These are phyloP conservation scores for Selaginella moellendorffii DNA, from an alignment of 75 land plant genomes.

Conservation along the genomic window DNA sequence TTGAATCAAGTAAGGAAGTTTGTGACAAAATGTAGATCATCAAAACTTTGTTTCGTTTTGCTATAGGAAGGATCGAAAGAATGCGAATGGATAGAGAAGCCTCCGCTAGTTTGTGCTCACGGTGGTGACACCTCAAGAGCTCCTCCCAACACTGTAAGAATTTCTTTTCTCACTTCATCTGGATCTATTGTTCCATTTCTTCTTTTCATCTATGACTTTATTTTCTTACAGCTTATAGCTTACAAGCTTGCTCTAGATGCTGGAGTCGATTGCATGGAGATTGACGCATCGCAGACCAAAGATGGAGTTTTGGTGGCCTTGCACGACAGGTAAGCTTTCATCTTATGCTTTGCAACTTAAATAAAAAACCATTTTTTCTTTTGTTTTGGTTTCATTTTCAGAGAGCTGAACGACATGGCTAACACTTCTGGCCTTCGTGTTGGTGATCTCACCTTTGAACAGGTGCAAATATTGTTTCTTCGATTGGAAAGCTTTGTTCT, in stretches of 20 bases:
- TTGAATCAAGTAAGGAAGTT: too few species aligned
- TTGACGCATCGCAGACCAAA: constrained; percentile 69
- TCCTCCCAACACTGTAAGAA: constrained; percentile 67
- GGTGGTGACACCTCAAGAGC: constrained; percentile 76
- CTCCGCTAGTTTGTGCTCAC: constrained; percentile 93
- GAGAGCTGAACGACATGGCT: constrained; percentile 39
- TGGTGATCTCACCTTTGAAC: constrained; percentile 41
- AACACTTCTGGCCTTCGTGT: constrained; percentile 45
- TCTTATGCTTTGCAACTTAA: neutral
- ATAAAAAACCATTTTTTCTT: neutral
- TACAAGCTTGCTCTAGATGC: constrained; percentile 41
- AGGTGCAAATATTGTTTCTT: too few species aligned
- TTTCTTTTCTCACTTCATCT: neutral
- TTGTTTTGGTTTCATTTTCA: constrained; percentile 4
- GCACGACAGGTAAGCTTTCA: constrained; percentile 58
- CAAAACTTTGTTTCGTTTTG: too few species aligned
- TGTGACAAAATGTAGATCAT: too few species aligned
- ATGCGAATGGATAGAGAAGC: constrained; percentile 60
- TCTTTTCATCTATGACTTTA: neutral
- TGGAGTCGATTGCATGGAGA: constrained; percentile 68
- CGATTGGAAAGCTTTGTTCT: neutral
- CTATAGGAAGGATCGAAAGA: too few species aligned
- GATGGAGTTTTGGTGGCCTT: constrained; percentile 76
- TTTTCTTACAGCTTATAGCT: constrained; percentile 40
- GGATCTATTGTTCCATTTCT: neutral